Base-by-base conservation (phyloP, 805 yeast species). In the Ogataea parapolymorpha region DNA sequence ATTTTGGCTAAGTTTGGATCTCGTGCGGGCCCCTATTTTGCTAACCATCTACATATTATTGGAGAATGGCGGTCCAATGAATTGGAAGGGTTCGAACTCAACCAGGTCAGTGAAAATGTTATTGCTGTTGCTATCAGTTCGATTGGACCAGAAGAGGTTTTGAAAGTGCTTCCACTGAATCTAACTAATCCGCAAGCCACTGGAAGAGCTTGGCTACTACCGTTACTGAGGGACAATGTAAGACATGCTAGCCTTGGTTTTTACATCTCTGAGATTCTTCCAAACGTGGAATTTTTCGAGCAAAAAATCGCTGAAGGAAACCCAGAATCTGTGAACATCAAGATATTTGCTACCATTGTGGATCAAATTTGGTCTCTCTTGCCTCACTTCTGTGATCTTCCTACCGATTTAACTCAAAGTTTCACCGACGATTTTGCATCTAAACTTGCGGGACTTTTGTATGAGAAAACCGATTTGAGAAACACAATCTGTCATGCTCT, bases 191-290 rank as follows among this genome's bases (percentile, higher is more conserved):
- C 82, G 5, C 63, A 67, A 24, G 71, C 73, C 31, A 74, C 81
- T n/a, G 97, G 97, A 33, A 78, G 98, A 59, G 97, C 97, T 33
- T 93, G 98, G 97, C 58, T 93, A 53, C 73, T 93, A 49, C 99
- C 99, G 9, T 61, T 93, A 25, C 73, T 93, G 46, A 82, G 97
- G 66, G 97, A 90, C 55, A 80, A 86, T 55, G 84, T 88, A 20
- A 75, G 81, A 53, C 75, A 79, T 54, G 83, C 97, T 2, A 71
- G 74, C 34, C 68, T 93, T 41, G 67, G 74, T 0, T 86, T 72
- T 58, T 93, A 79, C 63, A 72, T 75, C 44, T 63, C 64, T 16
- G 70, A 80, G 27, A 74, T 93, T 38, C 62, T 84, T 12, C 98
- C 98, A 20, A 62, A 82, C 28, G 73, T 72, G 35, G 70, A 70